Percentiles rank a stretch among this genome's conserved stretches.
These are phyloP conservation scores for Omphalotus olearius DNA, from an alignment of 1,284 basidiomycete species.

Conservation along the genomic window DNA sequence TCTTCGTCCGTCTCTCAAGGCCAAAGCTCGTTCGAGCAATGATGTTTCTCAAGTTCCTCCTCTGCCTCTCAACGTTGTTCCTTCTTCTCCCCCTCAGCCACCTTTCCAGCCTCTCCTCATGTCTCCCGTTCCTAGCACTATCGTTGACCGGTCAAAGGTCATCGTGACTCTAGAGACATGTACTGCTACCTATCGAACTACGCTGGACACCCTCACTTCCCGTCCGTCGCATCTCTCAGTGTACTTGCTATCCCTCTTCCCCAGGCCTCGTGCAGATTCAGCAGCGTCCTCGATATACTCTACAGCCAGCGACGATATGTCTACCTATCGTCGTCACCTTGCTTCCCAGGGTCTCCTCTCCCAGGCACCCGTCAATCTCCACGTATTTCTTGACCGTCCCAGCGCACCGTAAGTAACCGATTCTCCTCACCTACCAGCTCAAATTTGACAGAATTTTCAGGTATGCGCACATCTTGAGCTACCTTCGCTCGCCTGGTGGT, in stretches of 20 bases:
- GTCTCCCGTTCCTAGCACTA: constrained; percentile 46
- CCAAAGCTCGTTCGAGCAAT: constrained; percentile 28
- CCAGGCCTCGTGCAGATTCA: constrained; percentile 29
- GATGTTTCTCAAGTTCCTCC: constrained; percentile 37
- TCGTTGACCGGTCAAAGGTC: constrained; percentile 52
- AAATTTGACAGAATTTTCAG: constrained; percentile 29
- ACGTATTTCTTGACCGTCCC: constrained; percentile 77
- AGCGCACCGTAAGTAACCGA: constrained; percentile 63
- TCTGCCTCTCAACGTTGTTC: constrained; percentile 30
- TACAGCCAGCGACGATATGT: constrained; percentile 38
- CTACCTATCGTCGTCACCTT: constrained; percentile 55
- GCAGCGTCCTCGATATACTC: constrained; percentile 52
- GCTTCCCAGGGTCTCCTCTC: constrained; percentile 51
- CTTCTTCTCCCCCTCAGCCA: constrained; percentile 30
- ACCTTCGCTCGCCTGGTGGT: constrained; percentile 55
- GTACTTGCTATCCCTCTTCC: constrained; percentile 50
- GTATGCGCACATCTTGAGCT: constrained; percentile 64
- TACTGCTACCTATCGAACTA: constrained; percentile 58
- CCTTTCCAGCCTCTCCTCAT: constrained; percentile 65
- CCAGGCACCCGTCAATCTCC: constrained; percentile 44
- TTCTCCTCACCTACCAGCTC: constrained; percentile 1
- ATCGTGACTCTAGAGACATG: constrained; percentile 71
- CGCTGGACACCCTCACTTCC: constrained; percentile 59
- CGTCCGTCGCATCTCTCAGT: constrained; percentile 60
- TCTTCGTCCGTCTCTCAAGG: constrained; percentile 42